Evolutionary conservation across 2,329 filamentous ascomycete species (phyloP), one percentile per base, ranked within the genome.

Genomic region (Zalaria obscura): DNA sequence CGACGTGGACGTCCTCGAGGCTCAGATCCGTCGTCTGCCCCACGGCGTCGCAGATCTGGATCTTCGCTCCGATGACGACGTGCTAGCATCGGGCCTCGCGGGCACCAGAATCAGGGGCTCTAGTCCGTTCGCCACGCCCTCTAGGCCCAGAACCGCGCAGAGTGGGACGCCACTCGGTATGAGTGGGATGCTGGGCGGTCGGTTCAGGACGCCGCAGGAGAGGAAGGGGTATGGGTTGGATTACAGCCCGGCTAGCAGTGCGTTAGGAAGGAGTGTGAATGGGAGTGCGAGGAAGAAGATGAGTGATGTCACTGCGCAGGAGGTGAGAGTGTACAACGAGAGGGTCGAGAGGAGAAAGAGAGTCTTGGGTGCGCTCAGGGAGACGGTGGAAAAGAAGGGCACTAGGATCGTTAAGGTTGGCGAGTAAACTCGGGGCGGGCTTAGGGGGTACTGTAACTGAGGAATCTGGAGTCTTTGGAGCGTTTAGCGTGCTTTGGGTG

Each of bases 1-100:
- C 44, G 89, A 96, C 52, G 78, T 98, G 40, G 86, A 94, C 57
- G 76, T 94, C 5, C 71, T 96, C 28, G 91, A 96, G 63, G 76
- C 79, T 38, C 84, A 94, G 57, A 76, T 98, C 65, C 78, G 82
- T 45, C 84, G 78, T 56, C 62, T 93, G 25, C 59, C 61, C 3
- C 41, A 43, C 3, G 57, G 56, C 5, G 43, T 56, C 10, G 53
- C 50, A 3, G 49, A 52, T 11, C 48, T 59, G 5, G 50, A 49
- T 31, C 51, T 58, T 4, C 45, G 45, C 8, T 53, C 53, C 35
- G 53, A 52, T 38, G 56, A 57, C 40, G 55, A 60, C 39, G 49
- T 57, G 27, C 50, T 60, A 18, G 48, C 47, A 32, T 57, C 46
- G 25, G 51, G 50, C 35, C 49, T 58, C 25, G 47, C 49, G 38